phyloP scores from a whole-genome alignment of 306 rosid genomes.

The Medicago truncatula region MtrunA17r5.0-ANR NC_053045.1:11415501-11416000 shows the following conservation, averaged over 20 bases:
- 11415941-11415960: conserved; percentile 31
- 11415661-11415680: background rate
- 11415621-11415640: background rate
- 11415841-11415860: background rate
- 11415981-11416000: background rate
- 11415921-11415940: conserved; percentile 41
- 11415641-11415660: conserved; percentile 1
- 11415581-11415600: conserved; percentile 5
- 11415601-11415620: conserved; percentile 9
- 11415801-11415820: background rate
- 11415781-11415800: conserved; percentile 30
- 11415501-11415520: conserved; percentile 7
- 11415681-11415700: background rate
- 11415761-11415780: conserved; percentile 79
- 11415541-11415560: conserved; percentile 10
- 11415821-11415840: background rate
- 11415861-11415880: conserved; percentile 91
- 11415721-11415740: conserved; percentile 98
- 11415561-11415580: background rate
- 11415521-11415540: background rate
- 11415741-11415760: conserved; percentile 98
- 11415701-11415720: conserved; percentile 90
- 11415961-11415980: conserved; percentile 7
- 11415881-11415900: conserved; percentile 98
- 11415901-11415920: conserved; percentile 88